A percentile compares a stretch with the other conserved stretches of the same genome.
phyloP scores from a whole-genome alignment of 129 eudicot species.

The Apium graveolens region DNA sequence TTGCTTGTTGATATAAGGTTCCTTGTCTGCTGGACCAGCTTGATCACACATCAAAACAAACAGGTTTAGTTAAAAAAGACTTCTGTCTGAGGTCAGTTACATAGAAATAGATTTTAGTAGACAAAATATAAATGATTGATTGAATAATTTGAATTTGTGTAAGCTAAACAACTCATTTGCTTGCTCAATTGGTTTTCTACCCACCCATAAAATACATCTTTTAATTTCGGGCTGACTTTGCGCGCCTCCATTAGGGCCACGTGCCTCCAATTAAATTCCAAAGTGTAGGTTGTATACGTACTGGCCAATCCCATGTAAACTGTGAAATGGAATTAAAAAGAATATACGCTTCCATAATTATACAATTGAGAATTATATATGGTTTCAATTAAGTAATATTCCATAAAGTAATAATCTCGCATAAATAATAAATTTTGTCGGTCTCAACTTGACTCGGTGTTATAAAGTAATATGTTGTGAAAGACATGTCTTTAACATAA shows the following conservation, averaged over 20 bases:
- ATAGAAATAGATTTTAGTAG: not conserved
- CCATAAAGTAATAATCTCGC: too few relatives aligned
- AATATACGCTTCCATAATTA: too few relatives aligned
- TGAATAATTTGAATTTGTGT: constrained; percentile 31
- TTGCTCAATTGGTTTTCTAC: constrained; percentile 44
- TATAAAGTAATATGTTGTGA: too few relatives aligned
- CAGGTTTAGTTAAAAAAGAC: constrained; percentile 18
- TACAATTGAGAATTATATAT: too few relatives aligned
- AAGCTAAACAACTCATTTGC: constrained; percentile 56
- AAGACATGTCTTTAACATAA: too few relatives aligned
- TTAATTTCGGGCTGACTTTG: constrained; percentile 16
- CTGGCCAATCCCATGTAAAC: not conserved
- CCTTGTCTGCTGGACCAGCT: constrained; percentile 44
- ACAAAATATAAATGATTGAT: constrained; percentile 18
- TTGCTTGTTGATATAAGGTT: constrained; percentile 42
- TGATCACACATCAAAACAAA: constrained; percentile 10
- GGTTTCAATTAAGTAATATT: too few relatives aligned
- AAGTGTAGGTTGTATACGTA: not conserved
- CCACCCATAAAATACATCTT: constrained; percentile 26
- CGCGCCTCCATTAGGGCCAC: constrained; percentile 9
- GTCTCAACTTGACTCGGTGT: too few relatives aligned
- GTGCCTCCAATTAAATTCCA: not conserved
- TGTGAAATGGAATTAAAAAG: too few relatives aligned
- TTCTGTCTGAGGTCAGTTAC: constrained; percentile 22
- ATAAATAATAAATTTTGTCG: too few relatives aligned